Percentiles rank a stretch among this genome's conserved stretches.
Conservation (phyloP, 768 basidiomycete genomes). For the Hygrocybe punicea region DNA sequence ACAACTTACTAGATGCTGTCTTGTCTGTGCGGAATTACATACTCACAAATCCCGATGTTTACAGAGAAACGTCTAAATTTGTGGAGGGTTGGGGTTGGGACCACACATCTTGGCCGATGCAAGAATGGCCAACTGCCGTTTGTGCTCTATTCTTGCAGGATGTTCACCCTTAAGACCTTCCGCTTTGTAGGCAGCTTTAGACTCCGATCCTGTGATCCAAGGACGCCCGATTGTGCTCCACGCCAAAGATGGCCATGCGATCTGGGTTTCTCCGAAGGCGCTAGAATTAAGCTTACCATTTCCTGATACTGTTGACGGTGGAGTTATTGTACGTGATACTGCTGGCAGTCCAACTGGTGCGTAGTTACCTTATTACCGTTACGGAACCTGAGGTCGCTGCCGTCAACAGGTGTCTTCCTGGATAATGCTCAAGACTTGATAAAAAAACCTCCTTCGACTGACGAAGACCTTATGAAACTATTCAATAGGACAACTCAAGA, state of each 20-base stretch:
- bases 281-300: slow-evolving; percentile 58
- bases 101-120: slow-evolving; percentile 69
- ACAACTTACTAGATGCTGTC: slow-evolving; percentile 51
- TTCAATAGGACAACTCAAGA: slow-evolving; percentile 64
- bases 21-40: slow-evolving; percentile 60
- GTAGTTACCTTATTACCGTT: slow-evolving; percentile 10
- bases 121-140: slow-evolving; percentile 68
- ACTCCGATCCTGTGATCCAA: slow-evolving; percentile 61
- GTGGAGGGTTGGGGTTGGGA: slow-evolving; percentile 89
- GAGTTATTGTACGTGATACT: slow-evolving; percentile 68
- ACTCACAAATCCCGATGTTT: slow-evolving; percentile 52
- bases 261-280: slow-evolving; percentile 75
- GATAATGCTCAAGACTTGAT: slow-evolving; percentile 86
- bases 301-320: slow-evolving; percentile 72
- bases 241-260: slow-evolving; percentile 84
- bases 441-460: slow-evolving; percentile 58
- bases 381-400: slow-evolving; percentile 2
- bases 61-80: slow-evolving; percentile 53
- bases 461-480: slow-evolving; percentile 55
- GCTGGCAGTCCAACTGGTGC: slow-evolving; percentile 68
- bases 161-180: background rate
- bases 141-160: slow-evolving; percentile 20
- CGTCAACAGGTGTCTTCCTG: slow-evolving; percentile 58
- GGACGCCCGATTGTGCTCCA: slow-evolving; percentile 73
- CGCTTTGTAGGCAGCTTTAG: slow-evolving; percentile 58